Base-by-base conservation (phyloP, 345 rosid genomes). In the thale cress (Arabidopsis thaliana) region DNA sequence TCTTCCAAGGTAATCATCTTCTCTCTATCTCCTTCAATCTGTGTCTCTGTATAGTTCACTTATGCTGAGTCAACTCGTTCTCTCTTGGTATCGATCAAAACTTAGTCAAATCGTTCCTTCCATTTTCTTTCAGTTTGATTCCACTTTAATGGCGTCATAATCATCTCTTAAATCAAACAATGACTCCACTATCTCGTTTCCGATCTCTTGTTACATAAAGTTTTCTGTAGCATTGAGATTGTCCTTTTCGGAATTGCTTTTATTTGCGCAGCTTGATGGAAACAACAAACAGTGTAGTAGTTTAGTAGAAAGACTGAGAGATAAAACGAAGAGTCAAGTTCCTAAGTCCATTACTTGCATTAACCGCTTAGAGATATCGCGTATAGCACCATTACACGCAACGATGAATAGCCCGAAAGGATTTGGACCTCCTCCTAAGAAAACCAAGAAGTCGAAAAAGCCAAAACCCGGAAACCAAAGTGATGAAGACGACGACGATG, bases 321-420 rank as follows among this genome's bases (percentile, higher is more conserved):
- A 37, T 4, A 28, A 28, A 2, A 44, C 60, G 32, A 49, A 63
- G 33, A 71, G 48, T 33, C 78, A 60, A 69, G 22, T 59, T 11
- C 42, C 66, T 0, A 44, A 50, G 20, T 83, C 81, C 48, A 81
- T 85, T 24, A 57, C 70, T 42, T 64, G 69, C 56, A 51, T 23
- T 28, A 73, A 69, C 13, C 71, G 59, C 24, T 57, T 59, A 52
- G 64, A 53, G 28, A 57, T 71, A 25, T 59, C 79, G 40, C 74
- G 51, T 36, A 0, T 80, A 11, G 59, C 79, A 24, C 83, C 86
- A 46, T 20, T 85, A 13, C n/a, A 78, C 22, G 93, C 95, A 51
- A 73, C 90, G 20, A 74, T 83, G 85, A 89, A 84, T 46, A 82
- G 88, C 44, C 96, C 93, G 2, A 87, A 58, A 90, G 97, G 97